phyloP scores from a whole-genome alignment of 805 yeast species.

The Hyphopichia homilentoma region DNA sequence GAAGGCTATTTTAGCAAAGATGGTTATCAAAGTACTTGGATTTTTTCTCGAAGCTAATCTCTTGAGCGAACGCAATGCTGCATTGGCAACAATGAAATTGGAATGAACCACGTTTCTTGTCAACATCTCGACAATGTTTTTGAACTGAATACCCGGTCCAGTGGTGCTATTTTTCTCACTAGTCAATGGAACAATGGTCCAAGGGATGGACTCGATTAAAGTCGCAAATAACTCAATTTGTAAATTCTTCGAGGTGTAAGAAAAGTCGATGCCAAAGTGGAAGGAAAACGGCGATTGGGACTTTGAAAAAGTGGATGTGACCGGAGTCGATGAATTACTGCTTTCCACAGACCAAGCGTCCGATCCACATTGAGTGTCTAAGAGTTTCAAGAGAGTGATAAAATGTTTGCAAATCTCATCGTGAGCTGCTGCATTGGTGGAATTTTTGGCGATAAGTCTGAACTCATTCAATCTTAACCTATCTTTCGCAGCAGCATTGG shows the following conservation, averaged over 20 bases:
- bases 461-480: slow-evolving; percentile 23
- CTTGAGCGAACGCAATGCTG: slow-evolving; percentile 62
- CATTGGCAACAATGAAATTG: slow-evolving; percentile 55
- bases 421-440: slow-evolving; percentile 52
- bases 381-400: slow-evolving; percentile 49
- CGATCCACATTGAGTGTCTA: slow-evolving; percentile 55
- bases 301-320: slow-evolving; percentile 15
- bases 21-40: slow-evolving; percentile 66
- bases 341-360: slow-evolving; percentile 28
- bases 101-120: slow-evolving; percentile 74
- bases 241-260: slow-evolving; percentile 27
- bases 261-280: slow-evolving; percentile 37
- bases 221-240: slow-evolving; percentile 65
- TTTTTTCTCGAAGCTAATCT: slow-evolving; percentile 64
- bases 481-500: not conserved
- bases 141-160: slow-evolving; percentile 47
- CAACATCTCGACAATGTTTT: slow-evolving; percentile 68
- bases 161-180: slow-evolving; percentile 40
- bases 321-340: slow-evolving; percentile 8
- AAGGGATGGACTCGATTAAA: slow-evolving; percentile 69
- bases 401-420: slow-evolving; percentile 67
- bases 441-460: slow-evolving; percentile 36
- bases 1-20: slow-evolving; percentile 77
- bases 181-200: slow-evolving; percentile 40
- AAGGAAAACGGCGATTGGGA: slow-evolving; percentile 40